These are phyloP conservation scores for Rhizophlyctis rosea DNA, from an alignment of 192 early-diverging fungal genomes.

Conservation along the genomic window DNA sequence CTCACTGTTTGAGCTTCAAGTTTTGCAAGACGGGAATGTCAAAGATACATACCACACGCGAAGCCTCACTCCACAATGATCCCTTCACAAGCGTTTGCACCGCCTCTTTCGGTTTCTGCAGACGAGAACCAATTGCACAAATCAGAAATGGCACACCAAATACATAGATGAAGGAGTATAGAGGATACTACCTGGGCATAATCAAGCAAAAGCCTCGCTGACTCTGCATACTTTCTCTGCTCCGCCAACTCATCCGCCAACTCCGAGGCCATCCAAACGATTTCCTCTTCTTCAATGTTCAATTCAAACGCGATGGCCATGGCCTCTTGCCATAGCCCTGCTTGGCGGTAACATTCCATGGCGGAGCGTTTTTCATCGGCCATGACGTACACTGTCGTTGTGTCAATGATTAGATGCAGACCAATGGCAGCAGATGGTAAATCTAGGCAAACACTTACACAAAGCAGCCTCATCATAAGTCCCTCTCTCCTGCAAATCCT, in stretches of 20 bases:
- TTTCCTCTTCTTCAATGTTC: constrained; percentile 40
- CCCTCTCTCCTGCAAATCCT: constrained; percentile 50
- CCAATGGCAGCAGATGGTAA: background rate
- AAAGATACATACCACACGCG: constrained; percentile 57
- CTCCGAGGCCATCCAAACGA: constrained; percentile 51
- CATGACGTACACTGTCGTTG: constrained; percentile 45
- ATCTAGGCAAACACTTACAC: constrained; percentile 24
- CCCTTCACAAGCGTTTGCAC: constrained; percentile 69
- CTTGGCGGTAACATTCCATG: constrained; percentile 53
- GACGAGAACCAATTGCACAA: no score
- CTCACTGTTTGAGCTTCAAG: no score
- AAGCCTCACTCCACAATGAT: constrained; percentile 72
- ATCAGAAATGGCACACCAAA: no score
- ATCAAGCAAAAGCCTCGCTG: constrained; percentile 69
- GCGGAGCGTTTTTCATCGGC: constrained; percentile 60
- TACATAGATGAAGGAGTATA: no score
- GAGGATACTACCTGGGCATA: constrained; percentile 41
- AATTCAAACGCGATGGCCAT: constrained; percentile 62
- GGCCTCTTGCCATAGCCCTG: constrained; percentile 62
- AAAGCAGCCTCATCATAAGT: constrained; percentile 68
- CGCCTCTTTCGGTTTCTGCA: constrained; percentile 68
- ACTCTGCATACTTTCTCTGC: constrained; percentile 60
- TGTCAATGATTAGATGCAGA: constrained; percentile 10
- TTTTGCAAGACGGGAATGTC: no score
- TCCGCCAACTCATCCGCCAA: constrained; percentile 53